Percentiles rank a stretch among this genome's conserved stretches.
Conservation (phyloP, 305 asterid genomes). For the Galium porrigens region DNA sequence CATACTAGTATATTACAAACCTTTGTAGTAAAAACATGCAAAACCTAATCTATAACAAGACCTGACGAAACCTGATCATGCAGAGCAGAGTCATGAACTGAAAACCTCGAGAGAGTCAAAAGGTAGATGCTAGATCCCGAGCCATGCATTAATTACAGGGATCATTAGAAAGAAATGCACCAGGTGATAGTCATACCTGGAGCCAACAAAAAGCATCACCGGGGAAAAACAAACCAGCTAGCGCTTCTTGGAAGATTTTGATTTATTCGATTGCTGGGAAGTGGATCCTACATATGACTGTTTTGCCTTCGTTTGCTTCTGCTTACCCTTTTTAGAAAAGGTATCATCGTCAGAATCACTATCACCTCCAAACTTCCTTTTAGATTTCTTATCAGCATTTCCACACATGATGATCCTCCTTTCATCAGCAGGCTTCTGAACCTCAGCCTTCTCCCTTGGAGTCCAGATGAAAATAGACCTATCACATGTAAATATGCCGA, state of each 20-base stretch:
- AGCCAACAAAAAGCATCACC: neutral
- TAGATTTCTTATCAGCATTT: conserved; percentile 30
- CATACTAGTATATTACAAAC: neutral
- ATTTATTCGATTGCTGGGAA: conserved; percentile 17
- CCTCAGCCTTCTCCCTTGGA: conserved; percentile 40
- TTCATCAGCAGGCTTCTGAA: conserved; percentile 28
- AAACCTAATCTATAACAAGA: neutral
- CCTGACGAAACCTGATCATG: neutral
- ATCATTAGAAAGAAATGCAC: neutral
- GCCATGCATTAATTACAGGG: neutral
- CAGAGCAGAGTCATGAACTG: neutral
- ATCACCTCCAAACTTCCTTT: conserved; percentile 37
- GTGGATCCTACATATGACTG: conserved; percentile 29
- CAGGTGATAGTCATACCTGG: neutral
- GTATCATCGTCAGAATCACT: conserved; percentile 38
- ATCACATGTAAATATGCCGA: conserved; percentile 9
- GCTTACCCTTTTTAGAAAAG: conserved; percentile 26
- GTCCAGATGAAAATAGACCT: conserved; percentile 93
- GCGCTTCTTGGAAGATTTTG: conserved; percentile 15
- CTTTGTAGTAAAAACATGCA: neutral
- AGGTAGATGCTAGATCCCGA: neutral
- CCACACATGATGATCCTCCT: conserved; percentile 49
- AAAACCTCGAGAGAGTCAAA: neutral
- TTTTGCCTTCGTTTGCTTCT: conserved; percentile 33
- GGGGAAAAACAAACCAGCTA: neutral